Percentiles rank a stretch among this genome's conserved stretches.
phyloP scores from a whole-genome alignment of 1,284 basidiomycete genomes.

The Trametes sp. region DNA sequence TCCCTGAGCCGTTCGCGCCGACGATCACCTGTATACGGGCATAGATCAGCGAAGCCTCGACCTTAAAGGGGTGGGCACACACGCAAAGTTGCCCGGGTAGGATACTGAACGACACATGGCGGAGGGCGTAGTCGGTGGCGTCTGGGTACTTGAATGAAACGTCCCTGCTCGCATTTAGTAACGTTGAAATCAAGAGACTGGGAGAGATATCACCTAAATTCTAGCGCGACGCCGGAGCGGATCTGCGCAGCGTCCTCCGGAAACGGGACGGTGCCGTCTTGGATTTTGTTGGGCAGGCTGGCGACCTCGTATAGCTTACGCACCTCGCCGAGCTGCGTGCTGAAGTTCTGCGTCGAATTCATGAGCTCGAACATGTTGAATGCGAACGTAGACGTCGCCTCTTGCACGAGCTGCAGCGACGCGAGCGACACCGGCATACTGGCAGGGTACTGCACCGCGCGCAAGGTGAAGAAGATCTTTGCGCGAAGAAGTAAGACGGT shows the following conservation, averaged over 20 bases:
- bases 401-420: slow-evolving; percentile 72
- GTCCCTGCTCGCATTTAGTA: slow-evolving; percentile 49
- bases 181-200: no score
- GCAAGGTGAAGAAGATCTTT: slow-evolving; percentile 75
- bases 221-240: slow-evolving; percentile 64
- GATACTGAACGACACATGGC: slow-evolving; percentile 73
- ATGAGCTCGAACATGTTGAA: slow-evolving; percentile 59
- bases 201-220: slow-evolving; percentile 75
- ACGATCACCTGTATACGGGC: slow-evolving; percentile 67
- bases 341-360: slow-evolving; percentile 61
- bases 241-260: slow-evolving; percentile 66
- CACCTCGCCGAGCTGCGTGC: slow-evolving; percentile 60
- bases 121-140: slow-evolving; percentile 62
- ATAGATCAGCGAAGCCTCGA: background rate
- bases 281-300: slow-evolving; percentile 65
- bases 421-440: slow-evolving; percentile 77
- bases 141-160: slow-evolving; percentile 80
- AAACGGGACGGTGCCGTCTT: slow-evolving; percentile 63
- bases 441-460: slow-evolving; percentile 71
- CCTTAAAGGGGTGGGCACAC: slow-evolving; percentile 35
- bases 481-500: background rate
- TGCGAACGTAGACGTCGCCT: slow-evolving; percentile 64
- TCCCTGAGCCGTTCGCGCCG: slow-evolving; percentile 79
- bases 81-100: slow-evolving; percentile 77
- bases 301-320: slow-evolving; percentile 70